phyloP scores from a whole-genome alignment of 768 basidiomycete species.

The Tricholoma sp. region DNA sequence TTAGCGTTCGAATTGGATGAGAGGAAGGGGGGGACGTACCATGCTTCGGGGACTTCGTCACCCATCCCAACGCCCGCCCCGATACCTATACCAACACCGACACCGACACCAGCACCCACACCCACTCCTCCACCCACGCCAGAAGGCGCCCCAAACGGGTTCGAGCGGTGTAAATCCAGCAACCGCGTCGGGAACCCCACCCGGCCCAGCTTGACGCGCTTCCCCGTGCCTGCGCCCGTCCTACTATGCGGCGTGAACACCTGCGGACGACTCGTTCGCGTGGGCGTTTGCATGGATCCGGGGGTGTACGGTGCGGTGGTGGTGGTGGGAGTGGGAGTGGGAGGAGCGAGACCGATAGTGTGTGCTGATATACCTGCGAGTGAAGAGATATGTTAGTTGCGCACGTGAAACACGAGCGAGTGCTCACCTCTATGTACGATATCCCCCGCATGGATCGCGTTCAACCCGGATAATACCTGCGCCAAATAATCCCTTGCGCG shows the following conservation, averaged over 20 bases:
- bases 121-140: conserved; percentile 4
- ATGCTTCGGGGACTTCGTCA: conserved; percentile 34
- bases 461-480: conserved; percentile 68
- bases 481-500: conserved; percentile 68
- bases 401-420: neutral
- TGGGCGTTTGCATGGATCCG: conserved; percentile 27
- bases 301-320: conserved; percentile 33
- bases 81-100: neutral
- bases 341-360: conserved; percentile 55
- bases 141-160: conserved; percentile 55
- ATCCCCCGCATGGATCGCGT: conserved; percentile 58
- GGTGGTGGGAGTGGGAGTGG: conserved; percentile 41
- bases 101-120: neutral
- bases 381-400: too few relatives aligned
- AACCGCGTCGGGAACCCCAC: conserved; percentile 69
- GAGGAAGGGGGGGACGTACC: conserved; percentile 12
- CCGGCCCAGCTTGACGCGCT: conserved; percentile 70
- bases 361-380: conserved; percentile 54
- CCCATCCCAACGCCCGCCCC: neutral
- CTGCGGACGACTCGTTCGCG: too few relatives aligned
- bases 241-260: too few relatives aligned
- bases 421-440: conserved; percentile 65
- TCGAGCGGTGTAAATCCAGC: conserved; percentile 79
- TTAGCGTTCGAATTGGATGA: neutral
- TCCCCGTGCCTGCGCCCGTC: conserved; percentile 16